Base-by-base conservation (phyloP, 352 stramenopile genomes). In the Pythium angustatum region DNA sequence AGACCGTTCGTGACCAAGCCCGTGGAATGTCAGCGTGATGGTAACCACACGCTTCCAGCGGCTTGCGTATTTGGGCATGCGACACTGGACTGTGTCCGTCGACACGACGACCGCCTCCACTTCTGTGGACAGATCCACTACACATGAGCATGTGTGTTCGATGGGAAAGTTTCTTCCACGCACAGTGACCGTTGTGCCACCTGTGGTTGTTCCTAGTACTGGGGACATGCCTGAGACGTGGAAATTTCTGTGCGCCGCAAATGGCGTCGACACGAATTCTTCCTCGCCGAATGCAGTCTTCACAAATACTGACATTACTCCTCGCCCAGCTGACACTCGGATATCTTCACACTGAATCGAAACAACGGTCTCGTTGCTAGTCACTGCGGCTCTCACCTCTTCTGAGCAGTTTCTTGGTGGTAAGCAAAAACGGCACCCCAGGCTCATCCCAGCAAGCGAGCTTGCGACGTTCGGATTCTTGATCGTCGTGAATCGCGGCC, bases 61-160 rank as follows among this genome's bases (percentile, higher is more conserved):
- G 31, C 40, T 57, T 2, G 34, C 10, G 36, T 67, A 67, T n/a
- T 26, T 30, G 11, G 58, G 58, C 36, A 64, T 57, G n/a, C 26
- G 3, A 30, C 58, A 64, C 33, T 57, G 58, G 10, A 58, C 12
- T 24, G 21, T 22, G 9, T 41, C 36, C 14, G 31, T 41, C 19
- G 45, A 58, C 3, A 48, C 33, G 8, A 57, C 7, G 12, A 24
- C 2, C 10, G 58, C 58, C n/a, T 7, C 21, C 12, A 48, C 30
- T 40, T 51, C 45, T 31, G 17, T 41, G 1, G 8, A 17, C 11
- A 26, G 24, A n/a, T 30, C 58, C 6, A 64, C 15, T 14, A 58
- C 34, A 38, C 58, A 64, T 28, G n/a, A 51, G 26, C 27, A n/a
- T 26, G 5, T 41, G 21, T 57, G 26, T 15, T 19, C 58, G 17